Evolutionary conservation across 176 grass and related monocot genomes (phyloP).

Genomic region (Avena insularis): DNA sequence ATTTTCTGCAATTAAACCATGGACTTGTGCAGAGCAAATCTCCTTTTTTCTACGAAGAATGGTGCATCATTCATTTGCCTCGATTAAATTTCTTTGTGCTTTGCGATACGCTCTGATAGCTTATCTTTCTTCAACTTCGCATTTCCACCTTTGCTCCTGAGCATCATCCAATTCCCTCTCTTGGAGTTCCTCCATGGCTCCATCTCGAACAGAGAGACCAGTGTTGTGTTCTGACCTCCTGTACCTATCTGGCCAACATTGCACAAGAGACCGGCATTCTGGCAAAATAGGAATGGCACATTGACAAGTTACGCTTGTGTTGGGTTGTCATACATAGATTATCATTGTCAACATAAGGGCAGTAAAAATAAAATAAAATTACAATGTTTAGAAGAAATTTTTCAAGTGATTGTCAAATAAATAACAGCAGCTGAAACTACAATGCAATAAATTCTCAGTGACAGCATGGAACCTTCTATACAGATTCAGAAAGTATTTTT

Average conservation of each 20-base stretch:
- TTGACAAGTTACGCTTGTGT: neutral
- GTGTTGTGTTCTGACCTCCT: constrained; percentile 45
- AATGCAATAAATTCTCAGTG: constrained; percentile 20
- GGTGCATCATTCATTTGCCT: constrained; percentile 84
- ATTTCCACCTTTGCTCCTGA: constrained; percentile 71
- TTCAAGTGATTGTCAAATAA: neutral
- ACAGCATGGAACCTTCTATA: neutral
- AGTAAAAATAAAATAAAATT: neutral
- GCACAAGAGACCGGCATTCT: constrained; percentile 46
- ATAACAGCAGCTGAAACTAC: constrained; percentile 20
- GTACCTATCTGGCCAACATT: constrained; percentile 34
- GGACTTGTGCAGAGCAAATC: constrained; percentile 62
- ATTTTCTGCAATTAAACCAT: constrained; percentile 66
- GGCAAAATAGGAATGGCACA: constrained; percentile 37
- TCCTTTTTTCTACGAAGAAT: constrained; percentile 81
- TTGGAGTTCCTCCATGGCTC: constrained; percentile 59
- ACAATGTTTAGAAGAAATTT: neutral
- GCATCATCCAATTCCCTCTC: constrained; percentile 89
- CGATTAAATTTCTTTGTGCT: constrained; percentile 79
- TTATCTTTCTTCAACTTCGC: constrained; percentile 89
- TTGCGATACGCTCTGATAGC: constrained; percentile 88
- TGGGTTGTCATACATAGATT: too few relatives aligned
- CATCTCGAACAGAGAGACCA: constrained; percentile 73
- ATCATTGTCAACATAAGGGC: neutral
- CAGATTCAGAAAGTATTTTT: neutral